phyloP scores from a whole-genome alignment of 768 basidiomycete genomes.

The Hygrocybe punicea region DNA sequence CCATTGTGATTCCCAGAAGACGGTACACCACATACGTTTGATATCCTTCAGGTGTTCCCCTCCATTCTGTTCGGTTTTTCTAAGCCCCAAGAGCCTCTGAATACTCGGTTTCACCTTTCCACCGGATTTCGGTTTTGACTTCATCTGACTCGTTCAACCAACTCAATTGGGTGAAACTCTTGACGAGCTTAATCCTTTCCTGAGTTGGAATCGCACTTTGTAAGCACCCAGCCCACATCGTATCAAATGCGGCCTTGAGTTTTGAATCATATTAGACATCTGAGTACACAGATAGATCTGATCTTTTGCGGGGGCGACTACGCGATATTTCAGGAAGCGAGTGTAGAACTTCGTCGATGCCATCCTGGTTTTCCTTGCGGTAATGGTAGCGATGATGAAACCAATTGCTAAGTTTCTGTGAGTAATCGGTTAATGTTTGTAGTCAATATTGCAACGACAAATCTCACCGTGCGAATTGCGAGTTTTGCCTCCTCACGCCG shows the following conservation, averaged over 20 bases:
- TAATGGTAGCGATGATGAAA: conserved; percentile 1
- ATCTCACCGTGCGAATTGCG: background rate
- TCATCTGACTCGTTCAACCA: too few species aligned
- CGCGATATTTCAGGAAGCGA: conserved; percentile 1
- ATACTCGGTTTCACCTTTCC: too few species aligned
- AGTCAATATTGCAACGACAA: background rate
- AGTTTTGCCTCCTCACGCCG: background rate
- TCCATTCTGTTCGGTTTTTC: background rate
- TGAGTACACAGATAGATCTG: conserved; percentile 5
- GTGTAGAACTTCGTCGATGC: background rate
- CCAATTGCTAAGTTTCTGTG: conserved; percentile 7
- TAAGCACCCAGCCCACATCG: background rate
- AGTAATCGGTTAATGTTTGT: background rate
- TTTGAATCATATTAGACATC: conserved; percentile 3
- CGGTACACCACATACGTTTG: conserved; percentile 5
- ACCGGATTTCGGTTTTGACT: too few species aligned
- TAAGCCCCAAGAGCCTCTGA: background rate
- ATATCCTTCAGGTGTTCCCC: background rate
- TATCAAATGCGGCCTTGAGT: conserved; percentile 4
- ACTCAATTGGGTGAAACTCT: too few species aligned
- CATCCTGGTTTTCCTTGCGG: background rate
- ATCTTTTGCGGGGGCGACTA: background rate
- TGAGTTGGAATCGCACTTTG: background rate
- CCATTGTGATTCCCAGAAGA: background rate
- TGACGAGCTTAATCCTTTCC: too few species aligned